Base-by-base conservation (phyloP, 371 early-diverging fungal genomes). In the Funneliformis caledonium region DNA sequence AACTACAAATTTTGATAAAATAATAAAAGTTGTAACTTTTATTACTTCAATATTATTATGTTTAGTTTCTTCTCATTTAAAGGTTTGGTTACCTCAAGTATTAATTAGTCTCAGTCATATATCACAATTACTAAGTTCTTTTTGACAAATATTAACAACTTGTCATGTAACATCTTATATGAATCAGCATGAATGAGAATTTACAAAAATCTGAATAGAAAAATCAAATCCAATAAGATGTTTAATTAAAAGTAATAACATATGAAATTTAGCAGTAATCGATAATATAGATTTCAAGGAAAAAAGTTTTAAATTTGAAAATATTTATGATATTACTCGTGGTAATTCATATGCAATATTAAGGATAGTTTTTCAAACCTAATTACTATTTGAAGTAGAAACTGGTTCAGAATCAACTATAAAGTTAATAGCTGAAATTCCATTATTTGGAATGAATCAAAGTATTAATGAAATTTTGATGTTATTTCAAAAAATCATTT, bases 321-420 rank as follows among this genome's bases (percentile, higher is more conserved):
- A 75, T 59, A 75, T 75, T 59, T 75, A 31, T 75, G 75, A 75
- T 59, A 31, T 60, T 60, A 60, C 0, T 1, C 2, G 60, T 60
- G 14, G 22, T 11, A 60, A 22, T 19, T 60, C 5, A 8, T 22
- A 60, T 60, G 60, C 60, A 60, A 60, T 2, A 10, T 2, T 60
- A 60, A 60, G 60, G 60, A 45, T 45, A 1, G 1, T 8, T 45
- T 45, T 1, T 45, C 45, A 45, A 45, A 1, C 45, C 1, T 8
- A 45, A 45, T 45, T 45, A 45, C 45, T 1, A 45, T 45, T 45
- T 45, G 45, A 45, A 45, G 45, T 45, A 45, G 8, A 45, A 8
- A 45, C 8, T 4, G 45, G 0, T 45, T 1, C 45, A 4, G 45
- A 45, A 45, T 8, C 8, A 45, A 45, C 45, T 4, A 45, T 45